Evolutionary conservation across 768 basidiomycete genomes (phyloP).

Genomic region (Sarcodon aspratus): DNA sequence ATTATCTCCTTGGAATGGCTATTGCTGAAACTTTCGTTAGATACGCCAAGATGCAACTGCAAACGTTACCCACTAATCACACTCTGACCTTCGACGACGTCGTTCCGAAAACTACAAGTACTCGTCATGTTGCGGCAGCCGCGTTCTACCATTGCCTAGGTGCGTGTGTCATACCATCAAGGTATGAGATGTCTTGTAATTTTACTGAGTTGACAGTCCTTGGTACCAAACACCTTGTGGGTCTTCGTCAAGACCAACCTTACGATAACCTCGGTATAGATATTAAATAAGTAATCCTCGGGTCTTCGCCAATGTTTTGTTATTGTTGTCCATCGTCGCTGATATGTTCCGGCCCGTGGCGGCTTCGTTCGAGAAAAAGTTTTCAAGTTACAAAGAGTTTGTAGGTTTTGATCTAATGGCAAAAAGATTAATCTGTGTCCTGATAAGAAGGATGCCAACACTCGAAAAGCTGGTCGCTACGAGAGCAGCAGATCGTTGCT

Average conservation of each 20-base stretch:
- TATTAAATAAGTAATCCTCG: conserved; percentile 19
- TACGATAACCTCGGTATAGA: conserved; percentile 42
- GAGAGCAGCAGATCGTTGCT: too few relatives aligned
- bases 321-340: too few relatives aligned
- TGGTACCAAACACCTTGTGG: conserved; percentile 61
- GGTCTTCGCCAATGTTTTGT: not conserved
- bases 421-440: too few relatives aligned
- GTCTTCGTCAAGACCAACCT: conserved; percentile 44
- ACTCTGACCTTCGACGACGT: conserved; percentile 53
- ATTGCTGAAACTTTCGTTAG: conserved; percentile 25
- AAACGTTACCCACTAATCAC: conserved; percentile 37
- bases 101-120: conserved; percentile 55
- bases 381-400: too few relatives aligned
- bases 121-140: conserved; percentile 66
- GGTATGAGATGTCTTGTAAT: not conserved
- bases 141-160: conserved; percentile 84
- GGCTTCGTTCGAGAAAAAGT: too few relatives aligned
- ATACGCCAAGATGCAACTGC: conserved; percentile 69
- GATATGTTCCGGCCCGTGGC: too few relatives aligned
- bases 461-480: too few relatives aligned
- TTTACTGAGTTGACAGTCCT: conserved; percentile 38
- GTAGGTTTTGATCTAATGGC: too few relatives aligned
- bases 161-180: conserved; percentile 16
- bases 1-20: not conserved
- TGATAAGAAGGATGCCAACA: too few relatives aligned